Conservation (phyloP, 345 rosid species). For the Salix arbutifolia region DNA sequence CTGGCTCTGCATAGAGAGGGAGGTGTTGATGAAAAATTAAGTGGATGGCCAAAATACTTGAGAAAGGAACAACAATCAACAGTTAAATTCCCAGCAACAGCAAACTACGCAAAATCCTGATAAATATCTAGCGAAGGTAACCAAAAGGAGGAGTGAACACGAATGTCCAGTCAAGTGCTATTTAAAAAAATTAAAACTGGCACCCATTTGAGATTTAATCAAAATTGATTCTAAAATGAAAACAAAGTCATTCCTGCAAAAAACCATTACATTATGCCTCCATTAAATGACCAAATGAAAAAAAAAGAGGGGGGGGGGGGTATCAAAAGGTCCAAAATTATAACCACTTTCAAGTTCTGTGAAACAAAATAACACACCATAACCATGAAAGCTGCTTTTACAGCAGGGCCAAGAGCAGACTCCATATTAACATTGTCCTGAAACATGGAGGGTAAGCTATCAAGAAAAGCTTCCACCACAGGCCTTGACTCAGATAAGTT, state of each 20-base stretch:
- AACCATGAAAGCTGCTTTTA: slow-evolving; percentile 89
- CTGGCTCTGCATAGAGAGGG: slow-evolving; percentile 50
- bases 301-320: not conserved
- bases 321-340: not conserved
- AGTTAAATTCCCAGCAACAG: not conserved
- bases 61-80: not conserved
- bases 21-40: not conserved
- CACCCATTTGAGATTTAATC: not conserved
- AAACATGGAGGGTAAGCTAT: slow-evolving; percentile 92
- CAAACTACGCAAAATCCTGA: not conserved
- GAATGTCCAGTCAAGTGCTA: not conserved
- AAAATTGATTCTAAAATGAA: no score
- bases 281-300: not conserved
- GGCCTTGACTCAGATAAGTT: slow-evolving; percentile 93
- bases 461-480: slow-evolving; percentile 87
- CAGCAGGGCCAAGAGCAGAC: slow-evolving; percentile 98
- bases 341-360: not conserved
- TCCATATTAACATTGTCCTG: slow-evolving; percentile 82
- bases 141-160: not conserved
- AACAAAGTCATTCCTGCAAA: not conserved
- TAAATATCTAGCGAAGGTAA: not conserved
- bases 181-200: not conserved
- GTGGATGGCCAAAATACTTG: slow-evolving; percentile 8
- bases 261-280: not conserved
- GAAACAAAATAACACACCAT: slow-evolving; percentile 57